Evolutionary conservation across 345 rosid species (phyloP), one percentile per base, ranked within the genome.

Genomic region (Leavenworthia alabamica): DNA sequence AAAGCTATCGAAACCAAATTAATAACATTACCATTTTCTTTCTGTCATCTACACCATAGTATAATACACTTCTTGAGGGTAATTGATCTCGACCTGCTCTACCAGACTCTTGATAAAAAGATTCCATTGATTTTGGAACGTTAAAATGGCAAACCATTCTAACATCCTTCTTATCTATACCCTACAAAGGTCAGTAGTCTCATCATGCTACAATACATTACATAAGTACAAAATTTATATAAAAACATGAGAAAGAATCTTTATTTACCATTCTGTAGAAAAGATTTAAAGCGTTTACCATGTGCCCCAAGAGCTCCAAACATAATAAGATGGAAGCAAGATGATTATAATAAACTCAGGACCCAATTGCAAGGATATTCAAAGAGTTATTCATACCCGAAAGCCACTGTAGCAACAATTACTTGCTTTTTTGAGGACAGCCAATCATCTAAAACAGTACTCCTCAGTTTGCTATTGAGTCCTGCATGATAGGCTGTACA

Each of bases 41-140:
- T 62, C 87, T 82, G 68, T 93, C 99, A 68, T 89, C 97, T 6
- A 83, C 72, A 66, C 99, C 97, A 73, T 93, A 89, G 80, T 93
- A 93, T 73, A 93, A 72, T 58, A 93, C 52, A 75, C 99, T 89
- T 74, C 77, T 77, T 13, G 86, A 87, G 16, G 91, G 86, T 77
- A 80, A 57, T 53, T 93, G 97, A 84, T 93, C 97, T 13, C 97
- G 94, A 54, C 99, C 97, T 36, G 96, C 99, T 80, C 99, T 82
- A 45, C 99, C 99, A 5, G 99, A 93, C 67, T 93, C 99, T 81
- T 93, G 99, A 74, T 93, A 93, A 73, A 93, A 93, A 60, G 88
- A 80, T 78, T 93, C 97, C 99, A 93, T 89, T 42, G 97, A 86
- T 73, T 93, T 93, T 14, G 99, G 99, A 42, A 89, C 71, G 74